Percentiles rank a stretch among this genome's conserved stretches.
These are phyloP conservation scores for Ganoderma leucocontextum DNA, from an alignment of 1,284 basidiomycete genomes.

Conservation along the genomic window DNA sequence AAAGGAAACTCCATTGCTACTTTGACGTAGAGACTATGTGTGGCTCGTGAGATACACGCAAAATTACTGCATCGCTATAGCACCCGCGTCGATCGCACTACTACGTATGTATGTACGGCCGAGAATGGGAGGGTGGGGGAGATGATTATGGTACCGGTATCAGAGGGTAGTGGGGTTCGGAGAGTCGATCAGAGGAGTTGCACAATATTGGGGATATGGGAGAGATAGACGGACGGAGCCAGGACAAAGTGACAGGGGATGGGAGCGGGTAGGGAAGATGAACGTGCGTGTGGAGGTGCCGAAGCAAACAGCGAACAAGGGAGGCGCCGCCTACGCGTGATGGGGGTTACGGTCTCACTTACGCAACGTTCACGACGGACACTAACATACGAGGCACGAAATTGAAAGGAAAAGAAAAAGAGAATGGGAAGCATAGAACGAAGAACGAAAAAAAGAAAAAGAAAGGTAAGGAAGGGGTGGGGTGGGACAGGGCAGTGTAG, in stretches of 20 bases:
- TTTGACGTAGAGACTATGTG: slow-evolving; percentile 28
- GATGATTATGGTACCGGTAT: slow-evolving; percentile 37
- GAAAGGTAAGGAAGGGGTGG: slow-evolving; percentile 18
- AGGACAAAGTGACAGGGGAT: neutral
- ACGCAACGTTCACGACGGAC: slow-evolving; percentile 2
- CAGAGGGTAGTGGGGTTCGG: slow-evolving; percentile 18
- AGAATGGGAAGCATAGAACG: slow-evolving; percentile 5
- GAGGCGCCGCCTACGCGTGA: slow-evolving; percentile 1
- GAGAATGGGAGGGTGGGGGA: neutral
- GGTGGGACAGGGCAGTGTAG: slow-evolving; percentile 14
- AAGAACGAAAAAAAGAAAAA: slow-evolving; percentile 13
- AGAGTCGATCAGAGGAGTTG: slow-evolving; percentile 4
- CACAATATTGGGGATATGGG: neutral
- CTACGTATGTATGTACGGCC: slow-evolving; percentile 8
- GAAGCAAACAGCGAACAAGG: slow-evolving; percentile 19
- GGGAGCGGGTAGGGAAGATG: neutral
- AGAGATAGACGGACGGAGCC: slow-evolving; percentile 6
- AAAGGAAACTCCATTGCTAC: slow-evolving; percentile 31
- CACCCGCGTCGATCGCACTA: slow-evolving; percentile 31
- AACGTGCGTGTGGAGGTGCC: slow-evolving; percentile 20
- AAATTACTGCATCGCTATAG: slow-evolving; percentile 35
- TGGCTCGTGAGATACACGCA: slow-evolving; percentile 30
- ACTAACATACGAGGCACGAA: slow-evolving; percentile 10
- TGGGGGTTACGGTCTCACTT: neutral
- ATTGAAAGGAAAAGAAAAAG: slow-evolving; percentile 3